Evolutionary conservation across 768 basidiomycete genomes (phyloP), one percentile per base, ranked within the genome.

Genomic region (Naematelia encephala): DNA sequence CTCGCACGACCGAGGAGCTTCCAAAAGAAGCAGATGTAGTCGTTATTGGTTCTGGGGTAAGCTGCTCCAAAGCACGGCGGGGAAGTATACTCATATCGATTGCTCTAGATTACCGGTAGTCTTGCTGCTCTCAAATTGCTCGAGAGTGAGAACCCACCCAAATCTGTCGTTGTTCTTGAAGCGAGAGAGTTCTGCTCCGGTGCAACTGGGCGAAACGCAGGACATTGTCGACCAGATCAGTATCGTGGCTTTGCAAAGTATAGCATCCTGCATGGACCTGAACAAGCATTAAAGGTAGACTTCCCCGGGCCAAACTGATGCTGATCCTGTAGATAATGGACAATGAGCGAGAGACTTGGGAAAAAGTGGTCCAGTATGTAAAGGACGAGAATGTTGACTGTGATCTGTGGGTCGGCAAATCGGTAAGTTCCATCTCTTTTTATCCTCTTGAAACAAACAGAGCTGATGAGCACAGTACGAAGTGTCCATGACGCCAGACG

Each of bases 361-460:
- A 61, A 47, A 47, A 21, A 5, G 34, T 66, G 13, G 69, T 70
- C 4, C 51, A 27, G 8, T 70, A 65, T 50, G 61, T 70, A 21
- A 51, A 46, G 46, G 34, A 56, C 34, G 44, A 70, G 13, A 48
- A 60, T 13, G 60, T 68, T 11, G 62, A 66, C 10, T 68, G 67
- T 42, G 69, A 71, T 42, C 60, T 71, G 3, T 71, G 69, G 69
- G 64, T 59, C n/a, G 69, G 69, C n/a, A 59, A 68, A 52, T 68
- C 64, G 42, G 61, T 71, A 29, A 55, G 66, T 54, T 16, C 27
- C 1, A 3, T 26, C 14, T 1, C n/a, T n/a, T n/a, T n/a, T 12
- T 14, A 16, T 28, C 23, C 14, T 44, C 29, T 22, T 21, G 21
- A 4, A 39, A 23, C 4, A 4, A 3, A 16, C 5, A 4, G 22